A percentile compares a stretch with the other conserved stretches of the same genome.
Conservation (phyloP, 164 flowering plant genomes). For the Nelumbo lutea region DNA sequence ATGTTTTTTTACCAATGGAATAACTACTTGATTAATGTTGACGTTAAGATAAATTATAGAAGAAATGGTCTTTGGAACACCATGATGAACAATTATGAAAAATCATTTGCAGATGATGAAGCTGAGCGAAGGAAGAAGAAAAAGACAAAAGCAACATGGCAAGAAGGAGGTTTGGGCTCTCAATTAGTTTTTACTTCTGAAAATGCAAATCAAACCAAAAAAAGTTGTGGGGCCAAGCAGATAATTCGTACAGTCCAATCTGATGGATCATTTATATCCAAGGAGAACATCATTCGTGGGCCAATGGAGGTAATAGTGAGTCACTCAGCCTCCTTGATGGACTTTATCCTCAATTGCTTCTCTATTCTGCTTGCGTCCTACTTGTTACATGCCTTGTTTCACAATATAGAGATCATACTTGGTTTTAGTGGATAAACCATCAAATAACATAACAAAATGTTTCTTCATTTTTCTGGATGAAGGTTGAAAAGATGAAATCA, state of each 20-base stretch:
- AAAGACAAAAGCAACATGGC: slow-evolving; percentile 29
- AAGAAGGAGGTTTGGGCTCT: slow-evolving; percentile 24
- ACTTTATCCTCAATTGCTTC: background rate
- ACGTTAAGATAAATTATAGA: background rate
- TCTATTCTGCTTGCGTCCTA: background rate
- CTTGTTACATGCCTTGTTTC: background rate
- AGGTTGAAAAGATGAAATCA: slow-evolving; percentile 57
- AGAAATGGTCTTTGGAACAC: background rate
- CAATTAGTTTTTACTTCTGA: slow-evolving; percentile 33
- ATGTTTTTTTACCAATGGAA: no score
- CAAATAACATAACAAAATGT: background rate
- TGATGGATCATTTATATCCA: slow-evolving; percentile 37
- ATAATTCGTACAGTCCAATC: slow-evolving; percentile 23
- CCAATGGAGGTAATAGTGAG: slow-evolving; percentile 36
- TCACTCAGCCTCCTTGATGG: background rate
- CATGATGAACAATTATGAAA: background rate
- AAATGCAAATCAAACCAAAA: slow-evolving; percentile 34
- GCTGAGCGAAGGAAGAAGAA: slow-evolving; percentile 68
- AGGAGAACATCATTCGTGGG: slow-evolving; percentile 28
- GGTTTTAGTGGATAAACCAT: background rate
- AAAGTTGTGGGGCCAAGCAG: slow-evolving; percentile 30
- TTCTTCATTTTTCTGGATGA: slow-evolving; percentile 20
- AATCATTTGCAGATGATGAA: slow-evolving; percentile 56
- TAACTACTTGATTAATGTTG: no score
- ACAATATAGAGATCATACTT: background rate